phyloP scores from a whole-genome alignment of 1,284 basidiomycete species.

The Apiotrichum veenhuisii region DNA sequence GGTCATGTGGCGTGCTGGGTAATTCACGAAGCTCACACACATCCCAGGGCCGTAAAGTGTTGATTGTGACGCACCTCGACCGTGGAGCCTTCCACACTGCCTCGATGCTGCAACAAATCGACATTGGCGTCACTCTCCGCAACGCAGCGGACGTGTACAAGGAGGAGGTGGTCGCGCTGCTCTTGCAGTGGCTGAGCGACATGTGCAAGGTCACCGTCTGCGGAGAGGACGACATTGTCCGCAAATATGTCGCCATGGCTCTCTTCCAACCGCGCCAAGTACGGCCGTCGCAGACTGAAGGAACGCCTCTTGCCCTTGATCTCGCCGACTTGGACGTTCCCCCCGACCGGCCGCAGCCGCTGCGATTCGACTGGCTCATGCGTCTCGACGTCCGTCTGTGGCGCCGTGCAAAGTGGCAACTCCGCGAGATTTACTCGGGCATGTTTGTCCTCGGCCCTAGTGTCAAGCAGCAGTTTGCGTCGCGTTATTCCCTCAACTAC shows the following conservation, averaged over 20 bases:
- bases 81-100: conserved; percentile 72
- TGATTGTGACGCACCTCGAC: conserved; percentile 71
- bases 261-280: conserved; percentile 18
- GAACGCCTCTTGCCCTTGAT: conserved; percentile 13
- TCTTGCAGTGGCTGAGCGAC: conserved; percentile 82
- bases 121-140: conserved; percentile 85
- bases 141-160: conserved; percentile 83
- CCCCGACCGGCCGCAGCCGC: background rate
- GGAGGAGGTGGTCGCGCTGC: conserved; percentile 76
- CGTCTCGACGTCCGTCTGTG: conserved; percentile 43
- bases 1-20: too few relatives aligned
- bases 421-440: conserved; percentile 40
- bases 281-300: conserved; percentile 8
- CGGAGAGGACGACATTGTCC: conserved; percentile 61
- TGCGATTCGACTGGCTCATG: conserved; percentile 44
- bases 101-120: conserved; percentile 76
- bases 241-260: conserved; percentile 52
- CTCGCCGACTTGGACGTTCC: conserved; percentile 9
- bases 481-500: conserved; percentile 79
- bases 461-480: conserved; percentile 53
- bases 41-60: conserved; percentile 69
- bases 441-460: conserved; percentile 29
- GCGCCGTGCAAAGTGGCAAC: conserved; percentile 42
- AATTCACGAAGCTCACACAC: too few relatives aligned
- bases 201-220: conserved; percentile 60